Conservation (phyloP, 345 rosid genomes). For the Diplotaxis tenuifolia region DNA sequence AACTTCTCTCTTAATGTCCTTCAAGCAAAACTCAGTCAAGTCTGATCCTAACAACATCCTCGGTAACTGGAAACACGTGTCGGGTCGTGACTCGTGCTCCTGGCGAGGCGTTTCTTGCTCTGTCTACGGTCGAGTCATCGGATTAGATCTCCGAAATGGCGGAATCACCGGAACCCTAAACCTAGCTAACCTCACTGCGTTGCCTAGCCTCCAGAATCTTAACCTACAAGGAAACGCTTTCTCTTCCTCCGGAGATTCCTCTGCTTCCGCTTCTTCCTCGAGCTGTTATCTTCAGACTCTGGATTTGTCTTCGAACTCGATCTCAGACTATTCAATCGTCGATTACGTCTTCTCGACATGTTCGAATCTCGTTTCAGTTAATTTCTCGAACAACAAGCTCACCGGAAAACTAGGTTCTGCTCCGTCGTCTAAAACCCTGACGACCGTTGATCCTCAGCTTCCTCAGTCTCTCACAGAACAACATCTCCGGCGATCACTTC, state of each 20-base stretch:
- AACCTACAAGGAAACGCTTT: conserved; percentile 53
- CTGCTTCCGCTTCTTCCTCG: conserved; percentile 28
- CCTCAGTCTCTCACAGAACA: conserved; percentile 57
- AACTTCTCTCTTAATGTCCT: conserved; percentile 45
- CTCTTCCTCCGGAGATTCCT: conserved; percentile 49
- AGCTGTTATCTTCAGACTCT: conserved; percentile 51
- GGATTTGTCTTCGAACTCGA: conserved; percentile 67
- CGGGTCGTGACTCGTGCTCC: conserved; percentile 45
- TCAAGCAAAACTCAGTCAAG: conserved; percentile 62
- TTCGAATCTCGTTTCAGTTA: conserved; percentile 59
- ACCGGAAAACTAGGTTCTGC: conserved; percentile 45
- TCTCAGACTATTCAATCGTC: conserved; percentile 53
- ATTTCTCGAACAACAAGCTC: conserved; percentile 65
- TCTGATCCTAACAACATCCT: conserved; percentile 58
- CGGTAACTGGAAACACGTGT: conserved; percentile 51
- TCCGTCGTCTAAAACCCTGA: conserved; percentile 40
- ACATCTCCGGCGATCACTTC: conserved; percentile 55
- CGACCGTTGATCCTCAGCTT: conserved; percentile 60
- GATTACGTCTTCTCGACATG: conserved; percentile 50
- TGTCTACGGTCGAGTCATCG: conserved; percentile 41
- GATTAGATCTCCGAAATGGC: conserved; percentile 51
- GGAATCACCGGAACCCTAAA: conserved; percentile 54
- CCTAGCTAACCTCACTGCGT: conserved; percentile 53
- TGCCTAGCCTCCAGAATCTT: conserved; percentile 53
- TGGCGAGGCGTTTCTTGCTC: conserved; percentile 84